Base-by-base conservation (phyloP, 2,329 filamentous ascomycete species). In the Fusarium pininemorale region DNA sequence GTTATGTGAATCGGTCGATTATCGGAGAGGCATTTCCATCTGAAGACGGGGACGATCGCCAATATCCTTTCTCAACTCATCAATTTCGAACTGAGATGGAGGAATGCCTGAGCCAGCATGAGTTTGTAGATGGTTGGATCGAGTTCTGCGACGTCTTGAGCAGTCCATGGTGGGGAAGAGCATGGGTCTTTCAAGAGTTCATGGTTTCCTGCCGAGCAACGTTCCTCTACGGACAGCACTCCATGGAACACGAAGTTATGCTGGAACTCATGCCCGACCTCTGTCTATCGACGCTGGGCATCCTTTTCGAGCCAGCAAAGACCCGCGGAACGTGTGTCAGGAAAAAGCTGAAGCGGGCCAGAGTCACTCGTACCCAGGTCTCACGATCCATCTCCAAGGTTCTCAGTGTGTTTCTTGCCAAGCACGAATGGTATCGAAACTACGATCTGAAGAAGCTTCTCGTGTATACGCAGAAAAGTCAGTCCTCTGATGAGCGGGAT, bases 121-220 rank as follows among this genome's bases (percentile, higher is more conserved):
- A 11, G 13, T 47, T 47, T 28, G 45, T 7, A 1, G 26, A 28
- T 15, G 45, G 45, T 5, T 50, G 47, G 47, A 32, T 50, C 22
- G 0, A 50, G 15, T 32, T 50, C 47, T 50, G 47, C 15, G 1
- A 50, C 0, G 22, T 32, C 11, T 2, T 50, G 7, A 24, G 2
- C 28, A 50, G 28, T 5, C 47, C 28, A 2, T 32, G 47, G 47
- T 51, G 48, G 28, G 28, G 11, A 10, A 51, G 48, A 24, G 48
- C 48, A 10, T 51, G 48, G 48, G 48, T 51, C 22, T 51, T 51
- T 2, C 48, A 51, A 51, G 48, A 51, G 28, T 51, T 51, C 4
- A 51, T 51, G 22, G 28, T 51, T 0, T 51, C 48, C 7, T 51
- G 3, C 6, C 28, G 28, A 32, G 48, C 48, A 7, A 51, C 48